A percentile compares a stretch with the other conserved stretches of the same genome.
Evolutionary conservation across 176 grass and related monocot species (phyloP).

Genomic region (Dendrocalamus sinicus): DNA sequence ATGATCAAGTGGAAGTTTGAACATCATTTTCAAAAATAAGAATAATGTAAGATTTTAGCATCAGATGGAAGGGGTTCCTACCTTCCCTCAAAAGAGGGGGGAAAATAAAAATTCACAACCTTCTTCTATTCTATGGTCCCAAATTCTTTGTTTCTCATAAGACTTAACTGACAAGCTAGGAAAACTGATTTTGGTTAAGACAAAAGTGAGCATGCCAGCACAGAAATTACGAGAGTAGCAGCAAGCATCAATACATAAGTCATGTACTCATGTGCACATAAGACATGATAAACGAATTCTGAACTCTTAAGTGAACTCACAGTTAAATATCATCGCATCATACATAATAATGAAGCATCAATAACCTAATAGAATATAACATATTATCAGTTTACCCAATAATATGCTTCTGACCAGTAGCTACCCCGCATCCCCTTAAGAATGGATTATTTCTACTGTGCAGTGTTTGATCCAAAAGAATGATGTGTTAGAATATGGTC

Average conservation of each 20-base stretch:
- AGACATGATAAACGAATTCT: constrained; percentile 17
- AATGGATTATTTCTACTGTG: constrained; percentile 27
- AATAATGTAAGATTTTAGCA: constrained; percentile 2
- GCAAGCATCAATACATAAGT: constrained; percentile 2
- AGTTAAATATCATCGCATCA: constrained; percentile 1
- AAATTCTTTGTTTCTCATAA: not conserved
- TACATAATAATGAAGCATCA: constrained; percentile 21
- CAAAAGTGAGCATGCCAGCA: constrained; percentile 22
- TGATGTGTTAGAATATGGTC: not conserved
- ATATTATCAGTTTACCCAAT: constrained; percentile 2
- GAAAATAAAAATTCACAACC: not conserved
- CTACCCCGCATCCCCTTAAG: not conserved
- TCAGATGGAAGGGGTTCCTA: constrained; percentile 2
- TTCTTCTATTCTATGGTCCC: not conserved
- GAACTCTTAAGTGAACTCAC: constrained; percentile 13
- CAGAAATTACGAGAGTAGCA: not conserved
- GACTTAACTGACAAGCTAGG: not conserved
- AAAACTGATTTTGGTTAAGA: constrained; percentile 12
- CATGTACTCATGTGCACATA: not conserved
- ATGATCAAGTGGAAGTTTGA: not conserved
- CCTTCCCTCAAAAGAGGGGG: not conserved
- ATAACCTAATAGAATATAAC: not conserved
- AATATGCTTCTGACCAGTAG: constrained; percentile 17
- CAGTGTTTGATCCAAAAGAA: constrained; percentile 4
- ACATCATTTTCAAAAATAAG: not conserved